Evolutionary conservation across 345 rosid species (phyloP), one percentile per base, ranked within the genome.

Genomic region (Eucalyptus victrix): DNA sequence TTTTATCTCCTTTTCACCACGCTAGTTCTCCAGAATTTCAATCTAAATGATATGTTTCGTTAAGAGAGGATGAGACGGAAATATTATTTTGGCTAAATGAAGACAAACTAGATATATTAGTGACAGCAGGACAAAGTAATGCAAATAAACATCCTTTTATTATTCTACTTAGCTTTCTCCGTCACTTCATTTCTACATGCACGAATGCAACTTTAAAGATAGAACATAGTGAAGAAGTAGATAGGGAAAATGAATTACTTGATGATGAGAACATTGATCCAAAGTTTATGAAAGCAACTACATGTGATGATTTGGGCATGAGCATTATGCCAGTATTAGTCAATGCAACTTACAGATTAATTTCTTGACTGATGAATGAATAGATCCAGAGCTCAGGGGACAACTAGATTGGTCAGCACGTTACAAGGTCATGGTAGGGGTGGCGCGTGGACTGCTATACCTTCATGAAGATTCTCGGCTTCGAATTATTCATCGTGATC

Each of bases 401-500:
- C 86, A 86, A 42, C 34, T 96, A 87, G 92, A 93, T 65, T 96
- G 99, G 99, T 44, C 88, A 17, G 86, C 24, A 26, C 91, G 96
- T 10, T 91, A 89, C 89, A 92, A 89, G 88, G 92, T 93, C 44
- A 89, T 88, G 32, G 85, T 49, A 54, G 94, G 92, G 34, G 92
- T 93, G 49, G 92, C 91, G 2, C 88, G 89, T 0, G 93, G 92
- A 9, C 87, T 93, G 86, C 89, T 92, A 12, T 94, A 94, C 56
- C 94, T 94, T 28, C 94, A 94, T 37, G 87, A 90, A 86, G 93
- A 94, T 87, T 96, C 95, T 32, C 92, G 93, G 19, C 92, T 94
- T n/a, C 91, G 87, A 91, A 93, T 96, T 24, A 94, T 96, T 45
- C 98, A 95, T 30, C 94, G 98, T 51, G 96, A 96, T 88, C 91